Percentiles rank a stretch among this genome's conserved stretches.
Evolutionary conservation across 441 rosid species (phyloP).

Genomic region (California macrophylla): DNA sequence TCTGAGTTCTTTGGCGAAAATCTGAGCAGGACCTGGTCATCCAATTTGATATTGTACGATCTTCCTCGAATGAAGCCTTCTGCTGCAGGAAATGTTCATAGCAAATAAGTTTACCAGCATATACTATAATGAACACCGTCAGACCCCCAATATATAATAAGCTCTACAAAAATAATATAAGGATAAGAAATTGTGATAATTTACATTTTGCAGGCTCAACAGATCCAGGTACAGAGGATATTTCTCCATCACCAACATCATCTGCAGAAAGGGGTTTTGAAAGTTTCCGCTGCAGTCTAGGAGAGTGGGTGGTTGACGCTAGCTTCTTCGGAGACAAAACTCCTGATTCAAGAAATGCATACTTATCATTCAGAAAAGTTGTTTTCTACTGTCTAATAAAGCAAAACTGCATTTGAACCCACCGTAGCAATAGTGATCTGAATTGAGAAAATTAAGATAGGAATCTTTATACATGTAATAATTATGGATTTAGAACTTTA

Average conservation of each 20-base stretch:
- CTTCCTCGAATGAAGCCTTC: conserved; percentile 89
- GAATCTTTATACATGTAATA: conserved; percentile 9
- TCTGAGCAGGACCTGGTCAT: conserved; percentile 74
- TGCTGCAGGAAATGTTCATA: conserved; percentile 61
- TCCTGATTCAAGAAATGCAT: conserved; percentile 27
- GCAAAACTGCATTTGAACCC: conserved; percentile 5
- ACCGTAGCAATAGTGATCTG: not conserved
- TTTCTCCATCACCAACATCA: conserved; percentile 29
- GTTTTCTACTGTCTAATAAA: conserved; percentile 10
- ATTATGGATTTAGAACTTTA: not conserved
- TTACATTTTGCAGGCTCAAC: conserved; percentile 54
- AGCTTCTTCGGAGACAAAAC: conserved; percentile 31
- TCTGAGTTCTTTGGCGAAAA: conserved; percentile 85
- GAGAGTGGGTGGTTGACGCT: conserved; percentile 26
- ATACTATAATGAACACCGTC: conserved; percentile 11
- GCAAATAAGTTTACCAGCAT: conserved; percentile 33
- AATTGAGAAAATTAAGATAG: conserved; percentile 6
- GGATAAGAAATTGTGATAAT: conserved; percentile 15
- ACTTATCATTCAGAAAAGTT: conserved; percentile 25
- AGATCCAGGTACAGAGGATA: conserved; percentile 28
- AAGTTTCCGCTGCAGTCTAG: conserved; percentile 41
- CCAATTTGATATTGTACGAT: conserved; percentile 91
- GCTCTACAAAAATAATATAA: conserved; percentile 7
- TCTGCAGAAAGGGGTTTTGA: conserved; percentile 32
- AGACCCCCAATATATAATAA: conserved; percentile 18